phyloP scores from a whole-genome alignment of 805 yeast genomes.

The Vanderwaltozyma polyspora region DNA sequence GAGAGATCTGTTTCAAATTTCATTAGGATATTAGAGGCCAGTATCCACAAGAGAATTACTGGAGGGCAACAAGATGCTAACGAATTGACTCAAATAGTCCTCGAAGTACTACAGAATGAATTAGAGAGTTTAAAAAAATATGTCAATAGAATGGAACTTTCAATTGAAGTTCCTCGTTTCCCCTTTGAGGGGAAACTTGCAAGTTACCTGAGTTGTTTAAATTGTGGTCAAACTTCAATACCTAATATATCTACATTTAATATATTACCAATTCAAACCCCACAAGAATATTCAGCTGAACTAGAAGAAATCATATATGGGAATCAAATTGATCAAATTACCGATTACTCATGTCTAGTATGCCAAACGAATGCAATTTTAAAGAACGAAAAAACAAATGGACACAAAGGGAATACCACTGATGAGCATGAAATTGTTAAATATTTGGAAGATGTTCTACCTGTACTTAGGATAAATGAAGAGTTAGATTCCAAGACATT shows the following conservation, averaged over 20 bases:
- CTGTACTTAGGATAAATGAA: constrained; percentile 44
- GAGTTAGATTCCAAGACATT: constrained; percentile 46
- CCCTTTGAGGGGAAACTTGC: constrained; percentile 64
- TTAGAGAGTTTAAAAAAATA: constrained; percentile 24
- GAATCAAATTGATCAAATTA: constrained; percentile 55
- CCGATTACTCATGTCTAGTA: constrained; percentile 67
- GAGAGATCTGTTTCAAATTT: constrained; percentile 71
- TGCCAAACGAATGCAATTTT: constrained; percentile 48
- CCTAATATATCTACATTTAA: constrained; percentile 50
- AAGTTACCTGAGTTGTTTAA: constrained; percentile 58
- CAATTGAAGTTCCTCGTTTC: constrained; percentile 40
- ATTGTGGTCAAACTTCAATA: constrained; percentile 52
- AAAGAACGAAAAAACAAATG: constrained; percentile 22
- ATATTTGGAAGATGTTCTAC: constrained; percentile 28
- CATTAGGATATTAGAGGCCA: constrained; percentile 57
- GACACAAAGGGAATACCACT: constrained; percentile 9
- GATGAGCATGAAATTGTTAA: constrained; percentile 23
- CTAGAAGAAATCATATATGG: constrained; percentile 45
- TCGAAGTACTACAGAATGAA: constrained; percentile 71
- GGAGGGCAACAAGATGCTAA: constrained; percentile 91
- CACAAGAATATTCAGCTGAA: constrained; percentile 37
- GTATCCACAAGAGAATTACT: constrained; percentile 64
- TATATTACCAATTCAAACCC: constrained; percentile 67
- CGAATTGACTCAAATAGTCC: constrained; percentile 69
- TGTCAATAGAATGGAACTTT: constrained; percentile 5